phyloP scores from a whole-genome alignment of 2,329 filamentous ascomycete genomes.

The Sporothrix dimorphospora region DNA sequence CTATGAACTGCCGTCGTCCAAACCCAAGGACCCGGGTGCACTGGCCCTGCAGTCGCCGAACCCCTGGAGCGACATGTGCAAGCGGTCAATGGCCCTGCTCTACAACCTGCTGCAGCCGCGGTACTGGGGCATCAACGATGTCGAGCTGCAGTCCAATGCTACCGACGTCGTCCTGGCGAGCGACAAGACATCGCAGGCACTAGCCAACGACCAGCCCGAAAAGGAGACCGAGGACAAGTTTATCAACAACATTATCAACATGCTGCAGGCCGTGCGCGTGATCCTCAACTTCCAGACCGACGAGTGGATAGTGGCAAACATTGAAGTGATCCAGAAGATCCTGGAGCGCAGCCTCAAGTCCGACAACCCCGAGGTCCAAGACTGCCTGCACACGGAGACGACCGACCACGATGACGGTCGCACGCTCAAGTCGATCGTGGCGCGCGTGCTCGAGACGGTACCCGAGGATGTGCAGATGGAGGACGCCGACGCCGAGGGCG shows the following conservation, averaged over 20 bases:
- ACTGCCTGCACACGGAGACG: slow-evolving; percentile 79
- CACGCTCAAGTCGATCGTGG: slow-evolving; percentile 73
- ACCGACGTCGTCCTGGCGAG: slow-evolving; percentile 83
- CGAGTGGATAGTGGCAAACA: slow-evolving; percentile 84
- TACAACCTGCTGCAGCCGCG: slow-evolving; percentile 82
- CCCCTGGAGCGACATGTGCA: slow-evolving; percentile 75
- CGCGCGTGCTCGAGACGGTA: slow-evolving; percentile 83
- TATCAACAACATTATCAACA: slow-evolving; percentile 87
- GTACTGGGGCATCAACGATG: slow-evolving; percentile 89
- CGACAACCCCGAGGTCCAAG: slow-evolving; percentile 90
- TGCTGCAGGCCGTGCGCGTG: slow-evolving; percentile 87
- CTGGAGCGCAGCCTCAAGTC: slow-evolving; percentile 86
- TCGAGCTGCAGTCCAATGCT: slow-evolving; percentile 88
- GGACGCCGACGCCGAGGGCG: slow-evolving; percentile 81
- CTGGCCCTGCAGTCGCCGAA: slow-evolving; percentile 53
- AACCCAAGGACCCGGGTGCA: slow-evolving; percentile 58
- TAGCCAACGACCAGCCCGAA: slow-evolving; percentile 62
- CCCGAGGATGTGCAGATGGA: slow-evolving; percentile 77
- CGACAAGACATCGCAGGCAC: slow-evolving; percentile 69
- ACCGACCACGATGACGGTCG: slow-evolving; percentile 70
- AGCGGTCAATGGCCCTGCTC: slow-evolving; percentile 80
- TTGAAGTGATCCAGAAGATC: slow-evolving; percentile 79
- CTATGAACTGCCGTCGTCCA: slow-evolving; percentile 74
- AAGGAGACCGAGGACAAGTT: slow-evolving; percentile 76
- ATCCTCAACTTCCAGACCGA: slow-evolving; percentile 85